Evolutionary conservation across 1,139 yeast species (phyloP).

Genomic region (Taphrina flavorubra): DNA sequence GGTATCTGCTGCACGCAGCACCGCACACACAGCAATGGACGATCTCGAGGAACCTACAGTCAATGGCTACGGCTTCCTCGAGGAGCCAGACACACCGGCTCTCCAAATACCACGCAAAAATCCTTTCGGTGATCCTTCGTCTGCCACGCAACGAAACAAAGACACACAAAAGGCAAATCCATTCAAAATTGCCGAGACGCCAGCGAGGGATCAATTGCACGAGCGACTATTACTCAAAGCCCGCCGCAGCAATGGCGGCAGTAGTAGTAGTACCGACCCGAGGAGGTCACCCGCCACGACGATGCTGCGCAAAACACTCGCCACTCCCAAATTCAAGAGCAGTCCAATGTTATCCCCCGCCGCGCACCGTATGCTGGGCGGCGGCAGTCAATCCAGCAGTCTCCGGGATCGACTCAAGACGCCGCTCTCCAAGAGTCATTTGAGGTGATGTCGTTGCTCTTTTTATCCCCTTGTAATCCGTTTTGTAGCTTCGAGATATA

Average conservation of each 20-base stretch:
- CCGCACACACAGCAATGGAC: conserved; percentile 7
- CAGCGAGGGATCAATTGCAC: conserved; percentile 42
- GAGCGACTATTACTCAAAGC: conserved; percentile 17
- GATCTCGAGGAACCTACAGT: conserved; percentile 42
- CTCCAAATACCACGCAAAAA: background rate
- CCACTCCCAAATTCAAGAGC: conserved; percentile 36
- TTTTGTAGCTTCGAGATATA: background rate
- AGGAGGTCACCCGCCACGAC: background rate
- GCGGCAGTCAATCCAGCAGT: background rate
- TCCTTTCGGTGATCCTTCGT: background rate
- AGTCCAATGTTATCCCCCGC: conserved; percentile 37
- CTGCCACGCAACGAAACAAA: background rate
- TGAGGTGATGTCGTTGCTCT: background rate
- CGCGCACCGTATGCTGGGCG: conserved; percentile 23
- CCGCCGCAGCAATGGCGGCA: background rate
- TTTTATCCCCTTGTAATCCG: too few relatives aligned
- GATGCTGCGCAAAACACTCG: background rate
- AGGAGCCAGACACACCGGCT: conserved; percentile 35
- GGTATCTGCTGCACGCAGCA: background rate
- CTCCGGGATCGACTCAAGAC: conserved; percentile 23
- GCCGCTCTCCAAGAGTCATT: conserved; percentile 7
- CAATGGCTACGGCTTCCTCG: conserved; percentile 45
- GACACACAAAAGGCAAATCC: conserved; percentile 23
- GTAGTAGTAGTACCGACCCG: too few relatives aligned
- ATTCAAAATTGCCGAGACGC: conserved; percentile 44